Base-by-base conservation (phyloP, 768 basidiomycete species). In the Xanthoconium stramineum region DNA sequence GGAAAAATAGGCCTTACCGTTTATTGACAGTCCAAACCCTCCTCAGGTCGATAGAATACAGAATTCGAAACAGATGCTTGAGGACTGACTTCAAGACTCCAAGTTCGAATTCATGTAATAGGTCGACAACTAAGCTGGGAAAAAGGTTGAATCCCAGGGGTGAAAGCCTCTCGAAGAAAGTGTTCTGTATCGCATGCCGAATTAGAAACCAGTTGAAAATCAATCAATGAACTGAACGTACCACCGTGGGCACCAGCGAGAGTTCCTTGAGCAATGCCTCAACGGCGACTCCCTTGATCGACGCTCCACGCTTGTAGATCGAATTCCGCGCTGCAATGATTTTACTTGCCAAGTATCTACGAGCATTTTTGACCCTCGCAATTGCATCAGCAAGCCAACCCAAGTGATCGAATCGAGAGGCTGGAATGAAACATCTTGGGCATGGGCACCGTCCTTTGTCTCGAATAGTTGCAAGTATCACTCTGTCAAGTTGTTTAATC, bases 401-500 rank as follows among this genome's bases (percentile, higher is more conserved):
- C n/a, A n/a, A n/a, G n/a, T n/a, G n/a, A n/a, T n/a, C n/a, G 6
- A 17, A 7, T 7, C 10, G 11, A 24, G 9, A 20, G 40, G 11
- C 20, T 17, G 20, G 13, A 9, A 14, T 24, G 45, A 32, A 55
- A 13, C 3, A 47, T n/a, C n/a, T n/a, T n/a, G n/a, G n/a, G n/a
- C n/a, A n/a, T n/a, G n/a, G n/a, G n/a, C n/a, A n/a, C n/a, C 24
- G 24, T 24, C 71, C 73, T 17, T 66, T 57, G 20, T 73, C 65
- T 7, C 56, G 58, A 11, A 74, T 61, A 1, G 62, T 66, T 4
- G 67, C 69, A 0, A 74, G 8, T 0, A 74, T 51, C 0, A 70
- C 62, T 47, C 69, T 69, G 24, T 3, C 3, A n/a, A 7, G 4
- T 8, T 40, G 4, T 24, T 24, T 4, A 24, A 24, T 24, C 24